Evolutionary conservation across 2,329 filamentous ascomycete genomes (phyloP).

Genomic region (Botrytis byssoidea): DNA sequence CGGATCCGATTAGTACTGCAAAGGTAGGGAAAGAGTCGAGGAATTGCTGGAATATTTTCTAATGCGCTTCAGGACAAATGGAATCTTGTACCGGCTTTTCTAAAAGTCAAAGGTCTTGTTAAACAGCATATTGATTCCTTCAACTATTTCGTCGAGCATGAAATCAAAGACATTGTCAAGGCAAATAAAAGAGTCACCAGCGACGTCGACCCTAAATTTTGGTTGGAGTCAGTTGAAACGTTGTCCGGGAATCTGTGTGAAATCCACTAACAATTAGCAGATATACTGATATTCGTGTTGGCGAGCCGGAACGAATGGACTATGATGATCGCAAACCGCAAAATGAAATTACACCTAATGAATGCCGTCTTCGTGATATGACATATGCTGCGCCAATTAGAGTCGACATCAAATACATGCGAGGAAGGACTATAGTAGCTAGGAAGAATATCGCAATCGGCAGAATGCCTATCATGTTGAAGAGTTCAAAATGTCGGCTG

Average conservation of each 20-base stretch:
- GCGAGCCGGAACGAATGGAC: conserved; percentile 75
- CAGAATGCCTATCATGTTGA: conserved; percentile 93
- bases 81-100: conserved; percentile 93
- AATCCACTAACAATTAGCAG: conserved; percentile 24
- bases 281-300: conserved; percentile 86
- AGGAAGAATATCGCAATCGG: conserved; percentile 79
- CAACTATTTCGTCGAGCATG: conserved; percentile 96
- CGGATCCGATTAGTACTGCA: conserved; percentile 68
- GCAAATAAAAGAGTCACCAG: conserved; percentile 86
- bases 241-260: background rate
- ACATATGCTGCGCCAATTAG: conserved; percentile 96
- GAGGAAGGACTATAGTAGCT: conserved; percentile 73
- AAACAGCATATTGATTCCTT: conserved; percentile 91
- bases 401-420: conserved; percentile 87
- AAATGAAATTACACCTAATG: conserved; percentile 84
- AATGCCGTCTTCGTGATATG: conserved; percentile 93
- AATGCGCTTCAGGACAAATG: conserved; percentile 78
- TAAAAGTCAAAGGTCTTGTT: conserved; percentile 93
- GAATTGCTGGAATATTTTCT: conserved; percentile 20
- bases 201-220: conserved; percentile 90
- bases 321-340: conserved; percentile 68
- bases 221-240: conserved; percentile 60
- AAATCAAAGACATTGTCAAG: conserved; percentile 94
- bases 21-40: conserved; percentile 34
- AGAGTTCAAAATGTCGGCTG: conserved; percentile 89